phyloP scores from a whole-genome alignment of 177 flowering plant species.

The Telopea speciosissima region DNA sequence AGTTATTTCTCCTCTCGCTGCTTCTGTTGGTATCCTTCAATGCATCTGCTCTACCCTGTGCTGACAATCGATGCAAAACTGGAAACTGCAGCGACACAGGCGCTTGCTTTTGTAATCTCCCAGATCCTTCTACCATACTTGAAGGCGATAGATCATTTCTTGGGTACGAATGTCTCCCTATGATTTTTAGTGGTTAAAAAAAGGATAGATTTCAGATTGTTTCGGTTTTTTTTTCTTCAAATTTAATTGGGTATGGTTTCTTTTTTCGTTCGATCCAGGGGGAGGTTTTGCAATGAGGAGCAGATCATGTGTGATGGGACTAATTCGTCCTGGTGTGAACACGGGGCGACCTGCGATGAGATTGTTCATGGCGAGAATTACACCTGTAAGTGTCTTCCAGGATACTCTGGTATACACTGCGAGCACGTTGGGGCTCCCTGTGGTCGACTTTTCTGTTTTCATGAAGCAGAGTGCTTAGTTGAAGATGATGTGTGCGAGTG shows the following conservation, averaged over 20 bases:
- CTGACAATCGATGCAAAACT: slow-evolving; percentile 27
- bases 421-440: slow-evolving; percentile 31
- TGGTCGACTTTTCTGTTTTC: slow-evolving; percentile 31
- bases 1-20: slow-evolving; percentile 5
- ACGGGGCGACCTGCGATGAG: slow-evolving; percentile 31
- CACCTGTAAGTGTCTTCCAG: slow-evolving; percentile 23
- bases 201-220: too few species aligned
- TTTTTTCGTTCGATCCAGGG: slow-evolving; percentile 12
- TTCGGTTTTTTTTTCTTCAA: too few species aligned
- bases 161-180: slow-evolving; percentile 16
- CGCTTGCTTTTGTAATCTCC: slow-evolving; percentile 25
- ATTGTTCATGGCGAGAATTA: slow-evolving; percentile 34
- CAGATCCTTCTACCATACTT: slow-evolving; percentile 31
- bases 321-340: slow-evolving; percentile 35
- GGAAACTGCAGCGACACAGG: slow-evolving; percentile 23
- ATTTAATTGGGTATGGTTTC: not conserved
- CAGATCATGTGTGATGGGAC: slow-evolving; percentile 36
- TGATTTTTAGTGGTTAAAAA: not conserved
- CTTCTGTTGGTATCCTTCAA: slow-evolving; percentile 10
- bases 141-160: slow-evolving; percentile 31
- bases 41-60: slow-evolving; percentile 20
- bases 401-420: slow-evolving; percentile 26
- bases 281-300: slow-evolving; percentile 29
- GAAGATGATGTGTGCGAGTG: slow-evolving; percentile 24
- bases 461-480: slow-evolving; percentile 27